phyloP scores from a whole-genome alignment of 2,329 filamentous ascomycete genomes.

The Nemania serpens region DNA sequence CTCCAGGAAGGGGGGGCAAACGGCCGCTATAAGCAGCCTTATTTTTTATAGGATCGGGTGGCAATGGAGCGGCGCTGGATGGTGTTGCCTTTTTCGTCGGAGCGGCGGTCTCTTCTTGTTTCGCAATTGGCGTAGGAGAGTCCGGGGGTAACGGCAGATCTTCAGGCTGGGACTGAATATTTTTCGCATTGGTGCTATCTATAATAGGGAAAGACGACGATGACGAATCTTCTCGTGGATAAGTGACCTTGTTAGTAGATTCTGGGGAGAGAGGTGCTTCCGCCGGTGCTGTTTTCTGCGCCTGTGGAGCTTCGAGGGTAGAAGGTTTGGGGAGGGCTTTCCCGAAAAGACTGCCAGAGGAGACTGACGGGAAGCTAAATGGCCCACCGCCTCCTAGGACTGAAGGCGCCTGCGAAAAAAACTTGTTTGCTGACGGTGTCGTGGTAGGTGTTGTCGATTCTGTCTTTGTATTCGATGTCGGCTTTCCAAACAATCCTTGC shows the following conservation, averaged over 20 bases:
- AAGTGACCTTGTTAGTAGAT: constrained; percentile 57
- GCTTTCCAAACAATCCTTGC: constrained; percentile 32
- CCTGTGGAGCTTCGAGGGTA: constrained; percentile 39
- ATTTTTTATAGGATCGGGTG: constrained; percentile 42
- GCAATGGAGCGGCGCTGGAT: constrained; percentile 47
- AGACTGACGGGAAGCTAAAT: constrained; percentile 44
- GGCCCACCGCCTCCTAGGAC: constrained; percentile 39
- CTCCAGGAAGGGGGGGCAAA: constrained; percentile 35
- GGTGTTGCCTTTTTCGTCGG: constrained; percentile 30
- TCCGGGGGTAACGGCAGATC: constrained; percentile 43
- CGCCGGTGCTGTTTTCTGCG: constrained; percentile 45
- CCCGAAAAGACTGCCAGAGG: constrained; percentile 31
- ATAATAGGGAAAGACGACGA: constrained; percentile 55
- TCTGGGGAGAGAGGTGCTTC: constrained; percentile 58
- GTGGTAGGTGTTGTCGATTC: constrained; percentile 56
- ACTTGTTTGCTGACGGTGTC: constrained; percentile 56
- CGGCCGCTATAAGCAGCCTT: constrained; percentile 39
- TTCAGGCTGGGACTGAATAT: constrained; percentile 30
- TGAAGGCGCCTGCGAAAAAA: constrained; percentile 46
- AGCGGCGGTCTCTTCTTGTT: constrained; percentile 26
- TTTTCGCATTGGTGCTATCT: constrained; percentile 35
- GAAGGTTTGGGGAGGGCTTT: constrained; percentile 31
- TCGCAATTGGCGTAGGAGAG: constrained; percentile 36
- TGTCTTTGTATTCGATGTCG: constrained; percentile 23
- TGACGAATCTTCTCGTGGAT: constrained; percentile 55